phyloP scores from a whole-genome alignment of 176 grass and related monocot genomes.

The Sorghum bicolor region DNA sequence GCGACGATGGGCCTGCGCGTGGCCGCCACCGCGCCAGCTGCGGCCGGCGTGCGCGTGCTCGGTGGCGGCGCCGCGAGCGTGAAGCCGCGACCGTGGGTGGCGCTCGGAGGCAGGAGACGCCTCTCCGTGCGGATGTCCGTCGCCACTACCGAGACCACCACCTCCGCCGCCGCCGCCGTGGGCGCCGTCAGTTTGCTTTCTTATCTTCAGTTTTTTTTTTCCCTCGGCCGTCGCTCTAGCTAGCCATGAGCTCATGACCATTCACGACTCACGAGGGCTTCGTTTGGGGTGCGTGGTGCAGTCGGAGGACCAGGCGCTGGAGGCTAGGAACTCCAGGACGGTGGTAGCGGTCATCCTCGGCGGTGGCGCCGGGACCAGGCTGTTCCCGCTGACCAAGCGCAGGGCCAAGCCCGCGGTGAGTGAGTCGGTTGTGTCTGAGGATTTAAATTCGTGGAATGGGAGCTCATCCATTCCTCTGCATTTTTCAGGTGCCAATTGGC shows the following conservation, averaged over 20 bases:
- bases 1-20: constrained; percentile 51
- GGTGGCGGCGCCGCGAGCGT: constrained; percentile 16
- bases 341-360: constrained; percentile 91
- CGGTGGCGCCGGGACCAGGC: constrained; percentile 77
- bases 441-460: not conserved
- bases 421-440: not conserved
- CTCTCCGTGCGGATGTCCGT: constrained; percentile 50
- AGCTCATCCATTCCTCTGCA: not conserved
- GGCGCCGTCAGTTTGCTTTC: constrained; percentile 24
- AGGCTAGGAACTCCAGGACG: constrained; percentile 50
- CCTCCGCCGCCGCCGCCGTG: constrained; percentile 5
- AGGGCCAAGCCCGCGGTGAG: constrained; percentile 91
- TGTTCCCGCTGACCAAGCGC: constrained; percentile 85
- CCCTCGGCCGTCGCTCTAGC: not conserved
- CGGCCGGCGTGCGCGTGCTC: constrained; percentile 15
- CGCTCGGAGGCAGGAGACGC: not conserved
- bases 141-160: constrained; percentile 44
- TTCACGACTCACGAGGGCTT: not conserved
- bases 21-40: constrained; percentile 24
- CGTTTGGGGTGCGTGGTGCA: constrained; percentile 18
- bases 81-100: not conserved
- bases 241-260: not conserved
- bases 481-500: constrained; percentile 79
- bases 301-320: constrained; percentile 46
- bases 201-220: too few species aligned